Evolutionary conservation across 1,284 basidiomycete genomes (phyloP).

Genomic region (Cystobasidium pallidum): DNA sequence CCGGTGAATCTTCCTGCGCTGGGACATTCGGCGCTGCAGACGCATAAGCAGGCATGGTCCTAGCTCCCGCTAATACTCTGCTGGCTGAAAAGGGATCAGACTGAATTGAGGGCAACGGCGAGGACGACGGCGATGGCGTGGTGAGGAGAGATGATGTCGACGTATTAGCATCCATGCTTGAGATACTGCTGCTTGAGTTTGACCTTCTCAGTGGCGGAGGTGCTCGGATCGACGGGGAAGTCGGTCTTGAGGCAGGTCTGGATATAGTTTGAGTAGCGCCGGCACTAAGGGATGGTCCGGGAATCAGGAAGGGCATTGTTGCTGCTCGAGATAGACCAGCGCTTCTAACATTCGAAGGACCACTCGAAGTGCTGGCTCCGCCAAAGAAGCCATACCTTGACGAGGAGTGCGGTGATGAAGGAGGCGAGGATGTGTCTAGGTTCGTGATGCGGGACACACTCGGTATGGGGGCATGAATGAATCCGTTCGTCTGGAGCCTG

Average conservation of each 20-base stretch:
- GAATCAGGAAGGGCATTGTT: slow-evolving; percentile 1
- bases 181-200: slow-evolving; percentile 25
- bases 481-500: not conserved
- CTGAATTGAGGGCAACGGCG: no score
- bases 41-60: not conserved
- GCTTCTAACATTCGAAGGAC: not conserved
- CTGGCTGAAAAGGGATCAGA: not conserved
- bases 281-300: not conserved
- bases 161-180: slow-evolving; percentile 2
- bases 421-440: slow-evolving; percentile 11
- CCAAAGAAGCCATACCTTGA: slow-evolving; percentile 12
- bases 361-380: not conserved
- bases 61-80: slow-evolving; percentile 5
- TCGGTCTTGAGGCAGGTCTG: not conserved
- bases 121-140: not conserved
- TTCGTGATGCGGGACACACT: slow-evolving; percentile 6
- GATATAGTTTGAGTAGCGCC: not conserved
- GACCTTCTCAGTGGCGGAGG: slow-evolving; percentile 30
- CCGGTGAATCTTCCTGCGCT: not conserved
- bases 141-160: not conserved
- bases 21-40: not conserved
- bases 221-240: slow-evolving; percentile 23
- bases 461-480: not conserved
- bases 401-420: slow-evolving; percentile 13
- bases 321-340: slow-evolving; percentile 3